Evolutionary conservation across 164 flowering plant species (phyloP).

Genomic region (Cinnamomum chago): DNA sequence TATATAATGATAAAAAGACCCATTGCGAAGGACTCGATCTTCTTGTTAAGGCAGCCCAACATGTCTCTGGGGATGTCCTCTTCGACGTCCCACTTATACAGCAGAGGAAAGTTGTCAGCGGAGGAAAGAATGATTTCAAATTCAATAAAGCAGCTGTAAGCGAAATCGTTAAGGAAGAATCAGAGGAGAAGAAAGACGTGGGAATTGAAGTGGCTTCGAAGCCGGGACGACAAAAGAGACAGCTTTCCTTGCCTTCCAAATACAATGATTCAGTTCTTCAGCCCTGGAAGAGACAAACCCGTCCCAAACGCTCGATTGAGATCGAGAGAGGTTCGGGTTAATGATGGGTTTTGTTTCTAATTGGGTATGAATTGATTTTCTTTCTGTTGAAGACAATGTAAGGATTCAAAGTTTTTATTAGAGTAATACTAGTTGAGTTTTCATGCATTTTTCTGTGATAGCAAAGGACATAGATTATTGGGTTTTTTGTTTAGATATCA

Average conservation of each 20-base stretch:
- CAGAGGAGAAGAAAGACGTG: slow-evolving; percentile 1
- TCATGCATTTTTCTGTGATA: too few species aligned
- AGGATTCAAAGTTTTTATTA: background rate
- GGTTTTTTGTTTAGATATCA: too few species aligned
- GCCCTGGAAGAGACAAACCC: slow-evolving; percentile 31
- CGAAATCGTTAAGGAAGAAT: slow-evolving; percentile 8
- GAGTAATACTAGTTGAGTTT: too few species aligned
- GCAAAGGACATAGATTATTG: too few species aligned
- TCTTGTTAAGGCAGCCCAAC: background rate
- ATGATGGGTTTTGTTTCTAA: slow-evolving; percentile 10
- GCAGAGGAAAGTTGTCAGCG: slow-evolving; percentile 33
- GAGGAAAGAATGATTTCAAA: slow-evolving; percentile 30
- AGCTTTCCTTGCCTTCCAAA: slow-evolving; percentile 39
- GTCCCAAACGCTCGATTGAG: slow-evolving; percentile 8
- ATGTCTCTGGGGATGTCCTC: background rate
- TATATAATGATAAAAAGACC: background rate
- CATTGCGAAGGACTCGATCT: background rate
- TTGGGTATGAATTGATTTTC: slow-evolving; percentile 8
- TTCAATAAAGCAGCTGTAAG: slow-evolving; percentile 18
- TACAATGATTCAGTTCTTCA: slow-evolving; percentile 43
- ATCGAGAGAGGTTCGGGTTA: slow-evolving; percentile 8
- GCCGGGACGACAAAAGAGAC: slow-evolving; percentile 24
- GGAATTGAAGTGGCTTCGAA: slow-evolving; percentile 18
- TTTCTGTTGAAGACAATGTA: background rate
- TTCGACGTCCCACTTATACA: slow-evolving; percentile 42